Evolutionary conservation across 495 filamentous ascomycete genomes (phyloP), one percentile per base, ranked within the genome.

Genomic region (Entonaema liquescens): DNA sequence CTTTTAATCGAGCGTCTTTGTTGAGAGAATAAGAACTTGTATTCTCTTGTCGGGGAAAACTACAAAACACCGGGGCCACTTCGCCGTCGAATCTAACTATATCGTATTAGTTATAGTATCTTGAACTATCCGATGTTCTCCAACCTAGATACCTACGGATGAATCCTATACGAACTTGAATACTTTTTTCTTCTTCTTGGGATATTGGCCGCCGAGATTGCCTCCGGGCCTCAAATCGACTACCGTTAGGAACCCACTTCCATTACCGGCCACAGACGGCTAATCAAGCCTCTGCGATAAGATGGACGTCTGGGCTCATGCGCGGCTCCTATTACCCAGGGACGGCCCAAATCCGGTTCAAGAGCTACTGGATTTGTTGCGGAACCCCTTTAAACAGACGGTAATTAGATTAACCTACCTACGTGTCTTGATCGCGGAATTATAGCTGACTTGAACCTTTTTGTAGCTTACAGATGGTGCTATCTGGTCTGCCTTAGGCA

Each of bases 401-500:
- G 85, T 85, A 77, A 57, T 13, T 23, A 17, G 63, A 63, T 15
- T 12, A n/a, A 35, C 2, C 29, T 33, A 28, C 28, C 26, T 8
- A 47, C 12, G 33, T 40, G n/a, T 21, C 25, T 56, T 26, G 8
- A 55, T 19, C 38, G 12, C 13, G 15, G 40, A 62, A 38, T 59
- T 21, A 63, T 68, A 31, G 65, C 57, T 67, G 19, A 70, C 44
- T 26, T 31, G 25, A 59, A 5, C 49, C 42, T 26, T 40, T 26
- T 40, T 6, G 15, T 65, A 81, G 79, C 73, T 82, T 21, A 71
- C 73, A 25, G 76, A 81, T 71, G 87, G 85, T 73, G 87, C 94
- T 59, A 82, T 98, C 70, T 89, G 88, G 78, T 89, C 93, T 63
- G 92, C 94, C 26, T 79, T 97, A n/a, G 91, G 83, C 50, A 93